These are phyloP conservation scores for Paraphaeosphaeria sporulosa DNA, from an alignment of 2,329 filamentous ascomycete species.

Conservation along the genomic window DNA sequence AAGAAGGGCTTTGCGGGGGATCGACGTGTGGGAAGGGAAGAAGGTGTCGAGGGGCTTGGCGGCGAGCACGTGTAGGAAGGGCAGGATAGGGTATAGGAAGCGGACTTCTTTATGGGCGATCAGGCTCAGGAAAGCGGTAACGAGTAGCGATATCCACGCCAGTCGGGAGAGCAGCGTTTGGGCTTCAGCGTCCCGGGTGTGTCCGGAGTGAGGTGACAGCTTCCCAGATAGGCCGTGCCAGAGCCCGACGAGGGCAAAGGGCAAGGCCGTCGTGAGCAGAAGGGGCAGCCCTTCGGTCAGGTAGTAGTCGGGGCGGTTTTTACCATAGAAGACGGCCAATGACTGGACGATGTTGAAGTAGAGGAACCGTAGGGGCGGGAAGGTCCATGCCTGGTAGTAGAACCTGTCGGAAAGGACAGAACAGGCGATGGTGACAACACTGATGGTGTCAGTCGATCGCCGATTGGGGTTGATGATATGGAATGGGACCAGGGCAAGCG, in stretches of 20 bases:
- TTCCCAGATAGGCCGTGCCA: conserved; percentile 52
- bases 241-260: conserved; percentile 74
- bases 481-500: conserved; percentile 16
- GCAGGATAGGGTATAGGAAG: conserved; percentile 92
- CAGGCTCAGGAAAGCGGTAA: conserved; percentile 73
- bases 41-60: conserved; percentile 72
- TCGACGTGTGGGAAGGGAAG: conserved; percentile 57
- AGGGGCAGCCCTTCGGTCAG: conserved; percentile 87
- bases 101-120: conserved; percentile 97
- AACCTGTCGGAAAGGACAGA: conserved; percentile 74
- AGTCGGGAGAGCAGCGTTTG: conserved; percentile 35
- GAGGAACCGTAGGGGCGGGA: conserved; percentile 86
- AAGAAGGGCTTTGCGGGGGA: conserved; percentile 60
- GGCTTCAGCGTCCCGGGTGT: conserved; percentile 18
- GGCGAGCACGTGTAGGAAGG: conserved; percentile 81
- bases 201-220: not conserved
- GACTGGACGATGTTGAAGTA: conserved; percentile 90
- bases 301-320: conserved; percentile 92
- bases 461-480: conserved; percentile 24
- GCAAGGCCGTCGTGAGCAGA: conserved; percentile 81
- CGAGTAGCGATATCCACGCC: conserved; percentile 58
- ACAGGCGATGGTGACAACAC: conserved; percentile 65
- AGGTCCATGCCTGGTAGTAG: conserved; percentile 86
- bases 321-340: conserved; percentile 90
- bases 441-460: conserved; percentile 36